Evolutionary conservation across 305 asterid species (phyloP), one percentile per base, ranked within the genome.

Genomic region (Fraxinus baroniana): DNA sequence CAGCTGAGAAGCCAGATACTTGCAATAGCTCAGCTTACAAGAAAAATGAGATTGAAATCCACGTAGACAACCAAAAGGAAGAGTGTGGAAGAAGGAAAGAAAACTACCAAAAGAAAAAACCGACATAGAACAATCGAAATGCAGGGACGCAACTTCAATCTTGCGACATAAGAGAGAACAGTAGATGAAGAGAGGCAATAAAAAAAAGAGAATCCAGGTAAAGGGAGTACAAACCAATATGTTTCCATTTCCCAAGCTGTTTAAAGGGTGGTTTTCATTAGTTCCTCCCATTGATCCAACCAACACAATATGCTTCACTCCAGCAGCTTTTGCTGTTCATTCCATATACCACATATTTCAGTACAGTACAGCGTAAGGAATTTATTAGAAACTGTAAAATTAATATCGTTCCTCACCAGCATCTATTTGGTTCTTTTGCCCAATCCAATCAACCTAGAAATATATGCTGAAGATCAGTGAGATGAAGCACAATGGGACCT

Each of bases 281-380:
- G 90, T 92, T 88, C 97, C 99, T 86, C 99, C 99, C 99, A 95
- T 95, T 20, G 99, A 95, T 82, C 99, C 99, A 76, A 95, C 93
- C 89, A 95, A 86, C 83, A 95, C 97, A 83, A 95, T 93, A 2
- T 93, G 99, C 93, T 95, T 93, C 83, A 94, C 98, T 70, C 98
- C 98, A 80, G 96, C 97, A 86, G 94, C 95, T 90, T 94, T 95
- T 76, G 99, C 99, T 95, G 95, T 83, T 81, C 72, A 87, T 70
- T 7, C 66, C 2, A 33, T 26, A 15, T 28, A 78, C 20, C 32
- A 57, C 46, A 62, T 20, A 36, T 3, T 26, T 57, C 62, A 60
- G 41, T 73, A 35, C n/a, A 44, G 37, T 12, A 13, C 0, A 52
- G 9, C 7, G 24, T 18, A 20, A 18, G 2, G 32, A 22, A 64